Percentiles rank a stretch among this genome's conserved stretches.
These are phyloP conservation scores for Scenedesmus sp. DNA, from an alignment of 163 green algal genomes.

Conservation along the genomic window DNA sequence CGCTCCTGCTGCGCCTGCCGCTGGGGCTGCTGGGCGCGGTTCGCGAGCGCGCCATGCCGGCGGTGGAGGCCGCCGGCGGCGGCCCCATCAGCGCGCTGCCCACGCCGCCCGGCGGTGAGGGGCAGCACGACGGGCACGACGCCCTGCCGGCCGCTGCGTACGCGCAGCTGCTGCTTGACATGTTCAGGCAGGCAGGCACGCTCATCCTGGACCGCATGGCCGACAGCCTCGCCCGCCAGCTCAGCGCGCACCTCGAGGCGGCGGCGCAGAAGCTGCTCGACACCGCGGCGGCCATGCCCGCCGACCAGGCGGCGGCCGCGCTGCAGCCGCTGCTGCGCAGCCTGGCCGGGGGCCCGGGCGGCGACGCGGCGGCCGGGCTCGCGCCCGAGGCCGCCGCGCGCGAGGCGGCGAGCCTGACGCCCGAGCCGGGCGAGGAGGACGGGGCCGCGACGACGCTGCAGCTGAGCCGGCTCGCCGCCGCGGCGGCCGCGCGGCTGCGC, in stretches of 20 bases:
- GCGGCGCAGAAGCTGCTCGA: not conserved
- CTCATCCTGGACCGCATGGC: constrained; percentile 27
- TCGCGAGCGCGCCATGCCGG: constrained; percentile 2
- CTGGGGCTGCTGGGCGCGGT: constrained; percentile 21
- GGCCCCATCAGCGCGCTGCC: not conserved
- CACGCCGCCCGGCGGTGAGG: not conserved
- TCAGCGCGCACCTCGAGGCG: constrained; percentile 3
- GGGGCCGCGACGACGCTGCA: no score
- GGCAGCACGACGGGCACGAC: no score
- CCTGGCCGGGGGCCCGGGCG: no score
- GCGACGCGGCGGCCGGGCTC: no score
- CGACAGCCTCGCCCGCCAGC: not conserved
- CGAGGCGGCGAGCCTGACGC: no score
- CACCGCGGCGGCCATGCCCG: not conserved
- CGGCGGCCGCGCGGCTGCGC: not conserved
- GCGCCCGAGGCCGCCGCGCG: no score
- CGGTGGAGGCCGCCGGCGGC: not conserved
- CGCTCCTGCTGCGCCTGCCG: constrained; percentile 71
- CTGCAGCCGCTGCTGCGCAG: constrained; percentile 14
- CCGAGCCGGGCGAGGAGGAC: no score
- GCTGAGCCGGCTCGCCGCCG: not conserved
- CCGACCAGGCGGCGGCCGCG: not conserved
- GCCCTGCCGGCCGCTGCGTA: constrained; percentile 25
- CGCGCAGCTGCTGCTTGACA: constrained; percentile 41
- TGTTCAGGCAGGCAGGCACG: constrained; percentile 28